Conservation (phyloP, 1,139 yeast species). For the Casaregolazyma lundiana region DNA sequence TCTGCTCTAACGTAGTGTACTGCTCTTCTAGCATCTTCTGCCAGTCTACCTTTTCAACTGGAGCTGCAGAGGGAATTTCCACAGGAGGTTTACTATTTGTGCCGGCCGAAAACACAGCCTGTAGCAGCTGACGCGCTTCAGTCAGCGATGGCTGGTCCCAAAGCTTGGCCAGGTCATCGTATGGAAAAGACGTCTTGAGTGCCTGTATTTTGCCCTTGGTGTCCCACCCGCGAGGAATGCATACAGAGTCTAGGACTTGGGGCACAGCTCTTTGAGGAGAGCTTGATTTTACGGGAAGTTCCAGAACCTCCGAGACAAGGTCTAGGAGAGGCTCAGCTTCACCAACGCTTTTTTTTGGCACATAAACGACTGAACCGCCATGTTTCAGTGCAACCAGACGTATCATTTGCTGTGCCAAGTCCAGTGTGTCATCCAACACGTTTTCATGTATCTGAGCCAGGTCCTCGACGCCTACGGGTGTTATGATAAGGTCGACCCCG, state of each 20-base stretch:
- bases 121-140: background rate
- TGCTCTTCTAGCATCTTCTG: slow-evolving; percentile 26
- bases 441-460: slow-evolving; percentile 12
- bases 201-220: slow-evolving; percentile 34
- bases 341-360: slow-evolving; percentile 11
- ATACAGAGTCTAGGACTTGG: slow-evolving; percentile 35
- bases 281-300: slow-evolving; percentile 20
- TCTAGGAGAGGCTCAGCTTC: slow-evolving; percentile 14
- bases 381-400: slow-evolving; percentile 48
- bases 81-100: background rate
- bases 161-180: slow-evolving; percentile 16
- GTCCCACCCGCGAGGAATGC: slow-evolving; percentile 44
- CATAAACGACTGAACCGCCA: slow-evolving; percentile 32
- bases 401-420: slow-evolving; percentile 49
- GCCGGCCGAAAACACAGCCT: background rate
- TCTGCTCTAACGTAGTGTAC: slow-evolving; percentile 19
- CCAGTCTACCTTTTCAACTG: slow-evolving; percentile 19
- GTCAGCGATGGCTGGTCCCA: slow-evolving; percentile 16
- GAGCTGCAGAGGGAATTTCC: background rate
- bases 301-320: slow-evolving; percentile 25
- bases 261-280: slow-evolving; percentile 23
- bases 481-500: slow-evolving; percentile 30
- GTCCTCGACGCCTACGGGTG: slow-evolving; percentile 26
- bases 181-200: slow-evolving; percentile 27
- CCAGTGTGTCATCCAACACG: slow-evolving; percentile 32